These are phyloP conservation scores for Westerdykella ornata DNA, from an alignment of 2,329 filamentous ascomycete species.

Conservation along the genomic window DNA sequence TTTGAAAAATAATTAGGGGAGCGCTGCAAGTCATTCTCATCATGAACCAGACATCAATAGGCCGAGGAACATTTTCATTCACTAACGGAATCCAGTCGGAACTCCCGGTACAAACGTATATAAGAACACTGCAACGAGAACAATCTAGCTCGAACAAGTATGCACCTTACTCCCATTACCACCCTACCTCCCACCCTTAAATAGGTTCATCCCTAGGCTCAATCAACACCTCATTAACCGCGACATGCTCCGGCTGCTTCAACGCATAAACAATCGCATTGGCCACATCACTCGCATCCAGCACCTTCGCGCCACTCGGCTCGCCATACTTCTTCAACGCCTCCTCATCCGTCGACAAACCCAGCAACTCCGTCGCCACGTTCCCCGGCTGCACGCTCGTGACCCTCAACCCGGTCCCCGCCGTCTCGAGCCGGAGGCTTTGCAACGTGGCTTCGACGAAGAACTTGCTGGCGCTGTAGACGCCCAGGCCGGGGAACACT, in stretches of 20 bases:
- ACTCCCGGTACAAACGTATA: no score
- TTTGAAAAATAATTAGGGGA: no score
- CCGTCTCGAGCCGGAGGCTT: slow-evolving; percentile 66
- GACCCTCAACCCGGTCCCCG: slow-evolving; percentile 64
- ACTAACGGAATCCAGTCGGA: no score
- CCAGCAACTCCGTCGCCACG: slow-evolving; percentile 63
- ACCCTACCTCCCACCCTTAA: slow-evolving; percentile 4
- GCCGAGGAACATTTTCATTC: no score
- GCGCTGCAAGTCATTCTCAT: no score
- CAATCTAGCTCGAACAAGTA: no score
- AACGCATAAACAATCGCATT: slow-evolving; percentile 67
- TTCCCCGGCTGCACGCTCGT: slow-evolving; percentile 74
- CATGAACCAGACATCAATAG: no score
- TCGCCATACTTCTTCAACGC: slow-evolving; percentile 73
- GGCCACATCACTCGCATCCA: slow-evolving; percentile 68
- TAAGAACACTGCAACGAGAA: no score
- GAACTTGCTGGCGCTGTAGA: slow-evolving; percentile 79
- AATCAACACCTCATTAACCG: slow-evolving; percentile 74
- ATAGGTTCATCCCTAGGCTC: slow-evolving; percentile 36
- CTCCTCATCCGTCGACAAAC: slow-evolving; percentile 68
- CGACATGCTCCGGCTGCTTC: slow-evolving; percentile 65
- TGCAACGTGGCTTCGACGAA: slow-evolving; percentile 81
- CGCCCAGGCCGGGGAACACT: slow-evolving; percentile 72
- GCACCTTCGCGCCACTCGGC: slow-evolving; percentile 65
- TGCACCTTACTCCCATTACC: no score